phyloP scores from a whole-genome alignment of 2,329 filamentous ascomycete genomes.

The Dothidotthia symphoricarpi region DNA sequence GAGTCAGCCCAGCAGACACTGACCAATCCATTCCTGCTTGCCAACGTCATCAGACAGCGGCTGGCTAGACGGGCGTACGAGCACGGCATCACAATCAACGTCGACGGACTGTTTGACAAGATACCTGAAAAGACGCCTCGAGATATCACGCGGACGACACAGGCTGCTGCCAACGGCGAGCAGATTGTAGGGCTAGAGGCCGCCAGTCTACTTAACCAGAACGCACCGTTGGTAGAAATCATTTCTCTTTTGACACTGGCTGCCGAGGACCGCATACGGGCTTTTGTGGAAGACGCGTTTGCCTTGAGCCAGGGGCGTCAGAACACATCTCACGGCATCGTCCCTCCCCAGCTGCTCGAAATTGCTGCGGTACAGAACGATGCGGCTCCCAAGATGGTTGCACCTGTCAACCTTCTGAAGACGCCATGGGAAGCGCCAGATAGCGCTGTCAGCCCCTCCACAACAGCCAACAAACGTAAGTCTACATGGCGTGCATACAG shows the following conservation, averaged over 20 bases:
- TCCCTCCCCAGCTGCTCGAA: slow-evolving; percentile 74
- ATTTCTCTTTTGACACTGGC: slow-evolving; percentile 79
- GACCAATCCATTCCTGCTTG: slow-evolving; percentile 69
- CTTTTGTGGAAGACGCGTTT: slow-evolving; percentile 74
- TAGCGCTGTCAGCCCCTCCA: slow-evolving; percentile 54
- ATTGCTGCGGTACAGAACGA: slow-evolving; percentile 59
- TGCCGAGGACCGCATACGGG: slow-evolving; percentile 73
- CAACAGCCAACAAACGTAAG: slow-evolving; percentile 44
- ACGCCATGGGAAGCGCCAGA: slow-evolving; percentile 47
- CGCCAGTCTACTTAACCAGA: slow-evolving; percentile 65
- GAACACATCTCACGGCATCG: slow-evolving; percentile 72
- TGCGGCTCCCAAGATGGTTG: slow-evolving; percentile 39
- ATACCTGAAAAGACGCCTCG: slow-evolving; percentile 33
- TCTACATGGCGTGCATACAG: neutral
- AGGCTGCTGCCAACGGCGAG: slow-evolving; percentile 59
- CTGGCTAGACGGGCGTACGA: slow-evolving; percentile 60
- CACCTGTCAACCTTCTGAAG: slow-evolving; percentile 40
- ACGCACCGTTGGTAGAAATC: slow-evolving; percentile 76
- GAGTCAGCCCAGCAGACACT: slow-evolving; percentile 66
- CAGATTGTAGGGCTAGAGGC: slow-evolving; percentile 56
- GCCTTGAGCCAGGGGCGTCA: slow-evolving; percentile 69
- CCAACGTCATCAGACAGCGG: slow-evolving; percentile 56
- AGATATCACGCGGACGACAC: slow-evolving; percentile 40
- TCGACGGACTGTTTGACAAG: slow-evolving; percentile 54
- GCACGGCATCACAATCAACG: slow-evolving; percentile 58